Conservation (phyloP, 805 yeast species). For the Metschnikowia shivogae region DNA sequence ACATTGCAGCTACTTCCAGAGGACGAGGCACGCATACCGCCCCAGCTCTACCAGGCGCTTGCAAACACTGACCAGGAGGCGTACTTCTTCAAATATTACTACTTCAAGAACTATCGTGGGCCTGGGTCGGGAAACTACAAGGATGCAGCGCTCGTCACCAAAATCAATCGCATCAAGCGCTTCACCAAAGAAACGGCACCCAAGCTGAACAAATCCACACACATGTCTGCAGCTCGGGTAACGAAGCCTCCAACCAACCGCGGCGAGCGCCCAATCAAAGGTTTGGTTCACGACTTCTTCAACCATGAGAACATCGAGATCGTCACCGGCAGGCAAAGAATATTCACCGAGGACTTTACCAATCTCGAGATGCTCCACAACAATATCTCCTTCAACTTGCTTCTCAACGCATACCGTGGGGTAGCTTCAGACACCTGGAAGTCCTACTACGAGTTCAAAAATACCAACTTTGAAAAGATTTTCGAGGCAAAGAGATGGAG, state of each 20-base stretch:
- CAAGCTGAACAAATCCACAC: conserved; percentile 21
- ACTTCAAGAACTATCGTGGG: conserved; percentile 39
- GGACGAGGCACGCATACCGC: conserved; percentile 27
- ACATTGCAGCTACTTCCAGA: conserved; percentile 18
- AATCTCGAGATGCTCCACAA: conserved; percentile 44
- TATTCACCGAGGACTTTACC: conserved; percentile 31
- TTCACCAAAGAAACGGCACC: conserved; percentile 13
- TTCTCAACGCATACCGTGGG: conserved; percentile 37
- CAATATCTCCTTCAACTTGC: conserved; percentile 36
- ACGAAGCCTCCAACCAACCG: conserved; percentile 14
- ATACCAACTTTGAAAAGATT: conserved; percentile 37
- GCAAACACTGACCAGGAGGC: conserved; percentile 35
- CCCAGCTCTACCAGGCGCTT: conserved; percentile 33
- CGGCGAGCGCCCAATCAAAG: conserved; percentile 30
- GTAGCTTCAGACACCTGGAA: conserved; percentile 39
- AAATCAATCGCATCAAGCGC: conserved; percentile 32
- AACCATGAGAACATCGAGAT: conserved; percentile 29
- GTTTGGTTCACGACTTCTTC: conserved; percentile 34
- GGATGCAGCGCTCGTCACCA: conserved; percentile 39
- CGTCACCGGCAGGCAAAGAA: conserved; percentile 26
- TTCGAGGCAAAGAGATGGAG: conserved; percentile 11
- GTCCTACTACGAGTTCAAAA: conserved; percentile 35
- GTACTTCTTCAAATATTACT: conserved; percentile 35
- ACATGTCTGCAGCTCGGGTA: conserved; percentile 19
- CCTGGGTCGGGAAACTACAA: conserved; percentile 45